These are phyloP conservation scores for Millerago galiae DNA, from an alignment of 805 yeast species.

Conservation along the genomic window DNA sequence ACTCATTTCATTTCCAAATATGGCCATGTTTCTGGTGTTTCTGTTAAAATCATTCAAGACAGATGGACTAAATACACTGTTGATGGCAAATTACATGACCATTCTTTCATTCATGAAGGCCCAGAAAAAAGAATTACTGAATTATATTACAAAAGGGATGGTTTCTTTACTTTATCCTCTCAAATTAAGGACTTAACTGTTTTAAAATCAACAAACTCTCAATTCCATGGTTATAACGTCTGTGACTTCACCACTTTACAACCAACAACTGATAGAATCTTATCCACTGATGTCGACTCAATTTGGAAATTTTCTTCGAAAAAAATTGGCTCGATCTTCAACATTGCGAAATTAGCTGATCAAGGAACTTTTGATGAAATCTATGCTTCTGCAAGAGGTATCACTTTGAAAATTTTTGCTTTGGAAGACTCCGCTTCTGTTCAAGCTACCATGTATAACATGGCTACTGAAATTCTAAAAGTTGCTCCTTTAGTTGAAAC, in stretches of 20 bases:
- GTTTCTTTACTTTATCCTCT: conserved; percentile 55
- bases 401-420: conserved; percentile 75
- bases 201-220: conserved; percentile 85
- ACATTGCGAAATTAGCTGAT: conserved; percentile 46
- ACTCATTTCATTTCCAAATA: conserved; percentile 76
- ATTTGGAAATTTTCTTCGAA: conserved; percentile 58
- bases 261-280: conserved; percentile 78
- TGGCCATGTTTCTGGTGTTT: conserved; percentile 67
- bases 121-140: conserved; percentile 66
- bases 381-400: conserved; percentile 53
- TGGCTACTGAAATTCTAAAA: conserved; percentile 67
- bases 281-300: conserved; percentile 81
- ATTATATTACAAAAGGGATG: conserved; percentile 43
- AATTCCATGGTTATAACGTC: conserved; percentile 79
- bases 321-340: conserved; percentile 42
- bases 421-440: conserved; percentile 87
- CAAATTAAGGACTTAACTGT: conserved; percentile 76
- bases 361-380: conserved; percentile 60
- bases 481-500: conserved; percentile 48
- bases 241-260: conserved; percentile 86
- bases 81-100: conserved; percentile 70
- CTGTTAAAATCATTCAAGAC: conserved; percentile 60
- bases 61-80: conserved; percentile 77
- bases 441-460: conserved; percentile 95
- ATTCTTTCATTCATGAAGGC: conserved; percentile 82